phyloP scores from a whole-genome alignment of 352 stramenopile genomes.

The Globisporangium nodosum region DNA sequence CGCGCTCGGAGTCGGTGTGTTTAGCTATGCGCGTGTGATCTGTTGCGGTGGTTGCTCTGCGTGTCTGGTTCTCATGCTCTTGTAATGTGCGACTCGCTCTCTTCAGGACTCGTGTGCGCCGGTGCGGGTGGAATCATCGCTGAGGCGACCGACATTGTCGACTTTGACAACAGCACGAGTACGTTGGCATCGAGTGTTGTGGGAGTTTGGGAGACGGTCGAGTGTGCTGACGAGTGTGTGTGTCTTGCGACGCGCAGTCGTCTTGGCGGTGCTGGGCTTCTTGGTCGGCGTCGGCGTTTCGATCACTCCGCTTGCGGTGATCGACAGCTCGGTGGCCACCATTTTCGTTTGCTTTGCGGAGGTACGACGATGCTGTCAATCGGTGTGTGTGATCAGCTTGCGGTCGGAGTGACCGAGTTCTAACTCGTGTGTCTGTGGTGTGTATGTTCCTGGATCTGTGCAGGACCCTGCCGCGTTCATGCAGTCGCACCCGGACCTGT shows the following conservation, averaged over 20 bases:
- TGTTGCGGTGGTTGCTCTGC: not conserved
- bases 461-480: conserved; percentile 78
- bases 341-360: conserved; percentile 97
- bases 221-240: not conserved
- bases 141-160: conserved; percentile 43
- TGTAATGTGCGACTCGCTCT: not conserved
- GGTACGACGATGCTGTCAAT: conserved; percentile 16
- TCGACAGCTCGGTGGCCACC: conserved; percentile 93
- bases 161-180: conserved; percentile 68
- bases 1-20: conserved; percentile 78
- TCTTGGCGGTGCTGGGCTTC: conserved; percentile 82
- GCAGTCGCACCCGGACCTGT: conserved; percentile 73
- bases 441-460: not conserved
- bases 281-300: conserved; percentile 86
- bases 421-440: not conserved
- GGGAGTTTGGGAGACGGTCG: not conserved
- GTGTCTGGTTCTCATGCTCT: not conserved
- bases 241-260: conserved; percentile 19
- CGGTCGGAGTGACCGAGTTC: not conserved
- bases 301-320: conserved; percentile 87
- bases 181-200: conserved; percentile 2
- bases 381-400: too few species aligned
- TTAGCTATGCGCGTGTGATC: not conserved
- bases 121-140: conserved; percentile 44
- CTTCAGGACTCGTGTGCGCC: conserved; percentile 65